phyloP scores from a whole-genome alignment of 495 filamentous ascomycete genomes.

The Daldinia loculata region DNA sequence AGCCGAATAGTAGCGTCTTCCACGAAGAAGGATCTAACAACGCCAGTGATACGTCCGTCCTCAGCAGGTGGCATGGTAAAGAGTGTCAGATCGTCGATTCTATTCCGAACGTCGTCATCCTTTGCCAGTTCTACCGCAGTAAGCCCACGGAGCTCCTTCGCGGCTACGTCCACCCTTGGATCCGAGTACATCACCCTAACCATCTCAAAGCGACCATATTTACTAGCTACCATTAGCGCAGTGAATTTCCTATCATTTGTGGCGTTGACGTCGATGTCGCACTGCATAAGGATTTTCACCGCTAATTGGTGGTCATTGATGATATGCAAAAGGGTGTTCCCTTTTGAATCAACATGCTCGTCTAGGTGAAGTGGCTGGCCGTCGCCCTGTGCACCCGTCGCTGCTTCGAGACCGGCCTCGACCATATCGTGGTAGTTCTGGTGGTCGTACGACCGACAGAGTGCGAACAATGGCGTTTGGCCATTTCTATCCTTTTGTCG shows the following conservation, averaged over 20 bases:
- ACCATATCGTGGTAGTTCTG: conserved; percentile 87
- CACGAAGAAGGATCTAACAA: conserved; percentile 96
- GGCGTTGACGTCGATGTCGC: conserved; percentile 94
- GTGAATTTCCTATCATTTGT: conserved; percentile 96
- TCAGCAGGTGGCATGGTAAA: conserved; percentile 74
- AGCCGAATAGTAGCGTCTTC: conserved; percentile 95
- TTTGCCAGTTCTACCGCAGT: conserved; percentile 97
- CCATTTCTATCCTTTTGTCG: conserved; percentile 91
- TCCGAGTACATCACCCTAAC: conserved; percentile 89
- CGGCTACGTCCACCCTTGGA: conserved; percentile 81
- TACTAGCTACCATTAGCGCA: conserved; percentile 97
- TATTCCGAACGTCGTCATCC: conserved; percentile 95
- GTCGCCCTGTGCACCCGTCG: conserved; percentile 78
- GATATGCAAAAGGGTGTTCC: conserved; percentile 93
- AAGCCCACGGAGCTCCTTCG: conserved; percentile 86
- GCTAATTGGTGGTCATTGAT: conserved; percentile 85
- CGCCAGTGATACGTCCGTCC: conserved; percentile 87
- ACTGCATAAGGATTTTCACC: conserved; percentile 74
- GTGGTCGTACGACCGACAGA: conserved; percentile 96
- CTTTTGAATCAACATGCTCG: conserved; percentile 90
- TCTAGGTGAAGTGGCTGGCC: conserved; percentile 84
- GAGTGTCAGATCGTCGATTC: conserved; percentile 91
- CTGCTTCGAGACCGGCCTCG: conserved; percentile 75
- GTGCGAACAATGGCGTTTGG: conserved; percentile 92
- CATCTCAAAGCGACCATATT: conserved; percentile 94